Percentiles rank a stretch among this genome's conserved stretches.
phyloP scores from a whole-genome alignment of 2,329 filamentous ascomycete species.

The Ophiosphaerella narmari region DNA sequence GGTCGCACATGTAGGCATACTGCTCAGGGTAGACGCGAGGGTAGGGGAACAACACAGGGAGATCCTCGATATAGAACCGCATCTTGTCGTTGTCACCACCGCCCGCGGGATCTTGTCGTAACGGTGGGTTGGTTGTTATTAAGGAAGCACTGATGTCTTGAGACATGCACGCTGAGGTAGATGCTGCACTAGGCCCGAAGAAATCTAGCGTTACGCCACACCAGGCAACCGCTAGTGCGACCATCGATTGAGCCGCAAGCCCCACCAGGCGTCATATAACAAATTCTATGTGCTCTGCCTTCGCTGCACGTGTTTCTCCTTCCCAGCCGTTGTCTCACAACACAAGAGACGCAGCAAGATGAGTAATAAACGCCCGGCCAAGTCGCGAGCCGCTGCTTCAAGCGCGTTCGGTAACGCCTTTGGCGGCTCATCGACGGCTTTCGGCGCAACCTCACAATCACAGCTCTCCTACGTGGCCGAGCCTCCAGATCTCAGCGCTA shows the following conservation, averaged over 20 bases:
- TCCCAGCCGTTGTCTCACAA: not conserved
- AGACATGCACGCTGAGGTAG: slow-evolving; percentile 4
- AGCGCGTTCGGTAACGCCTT: slow-evolving; percentile 20
- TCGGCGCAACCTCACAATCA: slow-evolving; percentile 56
- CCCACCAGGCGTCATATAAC: not conserved
- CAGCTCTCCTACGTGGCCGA: slow-evolving; percentile 84
- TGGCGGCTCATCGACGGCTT: slow-evolving; percentile 49
- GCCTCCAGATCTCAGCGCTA: slow-evolving; percentile 75
- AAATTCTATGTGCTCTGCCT: not conserved
- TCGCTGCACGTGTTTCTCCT: not conserved
- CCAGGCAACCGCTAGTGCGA: slow-evolving; percentile 3
- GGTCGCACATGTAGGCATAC: slow-evolving; percentile 76
- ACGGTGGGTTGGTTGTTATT: slow-evolving; percentile 19
- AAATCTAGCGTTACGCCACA: not conserved
- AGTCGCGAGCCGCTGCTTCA: too few species aligned
- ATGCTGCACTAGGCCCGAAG: slow-evolving; percentile 1
- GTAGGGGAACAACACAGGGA: slow-evolving; percentile 75
- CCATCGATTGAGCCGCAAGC: slow-evolving; percentile 24
- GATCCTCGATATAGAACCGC: slow-evolving; percentile 79
- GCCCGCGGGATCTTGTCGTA: slow-evolving; percentile 25
- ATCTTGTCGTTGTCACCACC: slow-evolving; percentile 53
- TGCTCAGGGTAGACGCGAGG: slow-evolving; percentile 70
- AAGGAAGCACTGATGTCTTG: slow-evolving; percentile 14
- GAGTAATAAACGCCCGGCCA: too few species aligned
- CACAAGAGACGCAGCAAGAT: too few species aligned